Percentiles rank a stretch among this genome's conserved stretches.
Evolutionary conservation across 108 stramenopile species (phyloP).

Genomic region (Nannochloropsis salina): DNA sequence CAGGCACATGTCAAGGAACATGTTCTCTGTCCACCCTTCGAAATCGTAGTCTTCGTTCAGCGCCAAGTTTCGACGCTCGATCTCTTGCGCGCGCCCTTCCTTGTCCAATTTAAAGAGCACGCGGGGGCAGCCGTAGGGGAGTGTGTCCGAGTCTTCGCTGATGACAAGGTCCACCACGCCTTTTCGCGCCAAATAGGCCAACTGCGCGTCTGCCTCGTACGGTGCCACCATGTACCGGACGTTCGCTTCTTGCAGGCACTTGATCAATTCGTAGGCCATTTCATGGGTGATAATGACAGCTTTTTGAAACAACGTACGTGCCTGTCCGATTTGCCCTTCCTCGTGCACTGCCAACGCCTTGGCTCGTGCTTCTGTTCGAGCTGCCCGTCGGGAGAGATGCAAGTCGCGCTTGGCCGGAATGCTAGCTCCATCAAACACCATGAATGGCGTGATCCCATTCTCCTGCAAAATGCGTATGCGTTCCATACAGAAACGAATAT

Average conservation of each 20-base stretch:
- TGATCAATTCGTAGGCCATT: conserved; percentile 56
- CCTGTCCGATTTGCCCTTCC: conserved; percentile 50
- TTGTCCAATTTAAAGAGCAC: conserved; percentile 77
- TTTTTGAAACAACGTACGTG: conserved; percentile 52
- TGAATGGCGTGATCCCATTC: conserved; percentile 57
- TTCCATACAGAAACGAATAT: conserved; percentile 51
- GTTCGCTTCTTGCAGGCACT: conserved; percentile 46
- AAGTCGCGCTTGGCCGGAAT: conserved; percentile 59
- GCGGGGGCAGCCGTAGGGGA: conserved; percentile 66
- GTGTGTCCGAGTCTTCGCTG: conserved; percentile 93
- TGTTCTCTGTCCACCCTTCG: conserved; percentile 67
- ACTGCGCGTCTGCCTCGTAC: conserved; percentile 96
- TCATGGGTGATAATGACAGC: conserved; percentile 60
- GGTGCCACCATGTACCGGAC: conserved; percentile 80
- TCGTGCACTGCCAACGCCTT: conserved; percentile 24
- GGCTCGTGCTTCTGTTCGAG: conserved; percentile 49
- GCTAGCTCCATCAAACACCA: conserved; percentile 71
- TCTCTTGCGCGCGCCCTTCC: conserved; percentile 60
- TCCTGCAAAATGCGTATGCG: conserved; percentile 53
- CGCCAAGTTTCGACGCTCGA: conserved; percentile 53
- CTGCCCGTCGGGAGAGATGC: conserved; percentile 41
- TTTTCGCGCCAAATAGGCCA: conserved; percentile 70
- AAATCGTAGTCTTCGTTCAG: conserved; percentile 56
- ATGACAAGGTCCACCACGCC: conserved; percentile 72
- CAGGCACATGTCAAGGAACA: conserved; percentile 84